Evolutionary conservation across 805 yeast species (phyloP).

Genomic region (Saccharomyces eubayanus): DNA sequence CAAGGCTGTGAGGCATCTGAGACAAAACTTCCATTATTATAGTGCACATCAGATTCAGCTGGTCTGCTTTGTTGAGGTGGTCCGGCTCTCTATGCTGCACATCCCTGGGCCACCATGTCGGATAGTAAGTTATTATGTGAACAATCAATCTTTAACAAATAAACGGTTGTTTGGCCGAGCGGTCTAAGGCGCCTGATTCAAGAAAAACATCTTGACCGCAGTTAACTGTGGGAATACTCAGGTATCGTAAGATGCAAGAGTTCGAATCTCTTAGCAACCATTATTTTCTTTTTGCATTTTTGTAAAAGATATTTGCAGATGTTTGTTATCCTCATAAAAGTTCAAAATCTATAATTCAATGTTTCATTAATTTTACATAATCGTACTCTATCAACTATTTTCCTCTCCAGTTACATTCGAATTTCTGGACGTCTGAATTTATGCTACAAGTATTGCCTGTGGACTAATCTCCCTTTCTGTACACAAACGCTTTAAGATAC

Average conservation of each 20-base stretch:
- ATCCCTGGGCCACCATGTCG: slow-evolving; percentile 62
- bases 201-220: neutral
- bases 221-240: neutral
- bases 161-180: neutral
- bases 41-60: slow-evolving; percentile 42
- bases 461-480: too few species aligned
- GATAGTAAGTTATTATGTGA: too few species aligned
- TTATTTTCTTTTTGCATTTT: neutral
- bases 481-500: neutral
- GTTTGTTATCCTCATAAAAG: neutral
- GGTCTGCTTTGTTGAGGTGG: slow-evolving; percentile 52
- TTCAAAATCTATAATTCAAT: neutral
- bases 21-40: slow-evolving; percentile 26
- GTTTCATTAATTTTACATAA: neutral
- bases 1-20: slow-evolving; percentile 2
- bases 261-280: neutral
- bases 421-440: too few species aligned
- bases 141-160: neutral
- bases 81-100: slow-evolving; percentile 67
- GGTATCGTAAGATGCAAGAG: neutral
- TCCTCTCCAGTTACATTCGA: neutral
- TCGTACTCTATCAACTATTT: neutral
- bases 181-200: neutral
- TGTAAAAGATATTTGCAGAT: too few species aligned
- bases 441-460: too few species aligned